Percentiles rank a stretch among this genome's conserved stretches.
Evolutionary conservation across 78 protist species (phyloP).

Genomic region (Cavenderia fasciculata): DNA sequence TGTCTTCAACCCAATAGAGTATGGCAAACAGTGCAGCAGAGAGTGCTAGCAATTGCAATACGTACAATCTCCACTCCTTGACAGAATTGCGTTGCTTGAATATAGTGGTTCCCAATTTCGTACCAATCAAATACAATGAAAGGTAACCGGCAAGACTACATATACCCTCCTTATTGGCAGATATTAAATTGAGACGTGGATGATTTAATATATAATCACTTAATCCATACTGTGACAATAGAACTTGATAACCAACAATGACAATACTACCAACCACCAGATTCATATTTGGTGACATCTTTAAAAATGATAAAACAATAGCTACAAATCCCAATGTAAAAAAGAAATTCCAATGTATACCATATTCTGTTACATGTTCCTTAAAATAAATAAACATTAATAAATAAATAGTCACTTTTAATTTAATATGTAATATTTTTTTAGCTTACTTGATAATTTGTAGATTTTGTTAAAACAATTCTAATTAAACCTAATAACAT

Average conservation of each 20-base stretch:
- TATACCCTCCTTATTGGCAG: slow-evolving; percentile 89
- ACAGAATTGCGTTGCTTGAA: slow-evolving; percentile 12
- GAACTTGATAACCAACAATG: slow-evolving; percentile 13
- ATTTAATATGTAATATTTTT: neutral
- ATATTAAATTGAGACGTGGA: slow-evolving; percentile 60
- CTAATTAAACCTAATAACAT: slow-evolving; percentile 82
- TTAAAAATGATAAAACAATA: slow-evolving; percentile 52
- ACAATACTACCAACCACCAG: slow-evolving; percentile 32
- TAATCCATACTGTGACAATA: slow-evolving; percentile 28
- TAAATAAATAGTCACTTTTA: too few species aligned
- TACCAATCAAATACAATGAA: slow-evolving; percentile 56
- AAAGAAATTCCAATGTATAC: slow-evolving; percentile 97
- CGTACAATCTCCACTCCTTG: slow-evolving; percentile 36
- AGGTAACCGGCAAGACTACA: slow-evolving; percentile 85
- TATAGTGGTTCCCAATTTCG: slow-evolving; percentile 15
- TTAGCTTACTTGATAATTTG: slow-evolving; percentile 84
- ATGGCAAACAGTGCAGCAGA: neutral
- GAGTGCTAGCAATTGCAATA: neutral
- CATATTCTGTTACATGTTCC: slow-evolving; percentile 95
- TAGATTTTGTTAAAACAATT: slow-evolving; percentile 58
- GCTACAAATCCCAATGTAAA: slow-evolving; percentile 89
- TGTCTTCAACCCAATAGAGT: neutral
- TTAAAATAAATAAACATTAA: neutral
- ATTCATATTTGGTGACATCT: slow-evolving; percentile 30
- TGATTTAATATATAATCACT: slow-evolving; percentile 70